Base-by-base conservation (phyloP, 306 rosid species). In the Prunus davidiana region DNA sequence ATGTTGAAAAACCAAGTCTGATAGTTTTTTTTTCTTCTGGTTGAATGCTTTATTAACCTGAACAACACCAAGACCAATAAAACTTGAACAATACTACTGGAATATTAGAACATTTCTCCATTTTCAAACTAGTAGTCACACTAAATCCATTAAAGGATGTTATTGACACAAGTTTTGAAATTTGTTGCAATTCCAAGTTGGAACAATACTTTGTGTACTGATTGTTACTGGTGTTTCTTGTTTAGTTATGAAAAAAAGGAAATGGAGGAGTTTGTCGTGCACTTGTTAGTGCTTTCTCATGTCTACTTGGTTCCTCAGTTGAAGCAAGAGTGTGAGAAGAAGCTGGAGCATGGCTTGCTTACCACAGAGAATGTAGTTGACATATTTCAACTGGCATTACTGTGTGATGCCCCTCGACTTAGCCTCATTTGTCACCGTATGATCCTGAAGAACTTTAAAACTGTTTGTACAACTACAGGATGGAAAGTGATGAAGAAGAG, bases 401-500 rank as follows among this genome's bases (percentile, higher is more conserved):
- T 94, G 13, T 92, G 98, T 72, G 95, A 94, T 72, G 88, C 97
- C 19, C 91, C 97, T 19, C 84, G 93, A 70, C 97, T 94, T 18
- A 83, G 89, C 84, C 83, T 94, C 75, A 57, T 89, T 22, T 94
- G 97, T 65, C 95, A 94, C 74, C 97, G 95, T 3, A 84, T 20
- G 84, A 82, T 94, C 73, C 64, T 83, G 7, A 85, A 75, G 67
- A 82, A 84, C 74, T 88, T 90, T 43, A 90, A 89, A 86, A 78
- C 83, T 22, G 86, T 92, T 60, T 86, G 93, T 8, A 76, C 71
- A 15, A 82, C 96, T 3, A 93, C 85, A 51, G 96, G 93, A 69
- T 94, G 97, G 98, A 87, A 83, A 82, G 74, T 76, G 46, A 92
- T 92, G 96, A 87, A 71, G 87, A 79, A 75, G 74, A 89, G 96